Conservation (phyloP, 768 basidiomycete genomes). For the Russula abietina region DNA sequence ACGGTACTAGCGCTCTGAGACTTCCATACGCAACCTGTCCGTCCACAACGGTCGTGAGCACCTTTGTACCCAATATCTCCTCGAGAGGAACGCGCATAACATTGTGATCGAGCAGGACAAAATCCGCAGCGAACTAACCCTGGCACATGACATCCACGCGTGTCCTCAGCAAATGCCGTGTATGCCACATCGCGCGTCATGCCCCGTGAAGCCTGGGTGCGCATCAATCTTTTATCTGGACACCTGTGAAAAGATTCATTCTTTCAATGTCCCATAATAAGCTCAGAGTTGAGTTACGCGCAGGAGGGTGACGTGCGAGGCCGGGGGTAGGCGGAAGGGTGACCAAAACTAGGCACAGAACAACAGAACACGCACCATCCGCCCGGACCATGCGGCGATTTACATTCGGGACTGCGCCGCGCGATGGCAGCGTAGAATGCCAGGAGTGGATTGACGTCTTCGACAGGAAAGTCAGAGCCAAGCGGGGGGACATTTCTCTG, state of each 20-base stretch:
- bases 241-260: slow-evolving; percentile 47
- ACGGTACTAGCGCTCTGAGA: slow-evolving; percentile 16
- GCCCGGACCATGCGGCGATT: slow-evolving; percentile 71
- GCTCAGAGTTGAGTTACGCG: background rate
- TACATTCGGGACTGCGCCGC: slow-evolving; percentile 58
- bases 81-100: slow-evolving; percentile 58
- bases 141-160: slow-evolving; percentile 60
- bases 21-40: slow-evolving; percentile 63
- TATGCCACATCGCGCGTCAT: slow-evolving; percentile 90
- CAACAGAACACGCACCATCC: slow-evolving; percentile 63
- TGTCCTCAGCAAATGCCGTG: slow-evolving; percentile 70
- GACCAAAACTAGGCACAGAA: no score
- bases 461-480: slow-evolving; percentile 93
- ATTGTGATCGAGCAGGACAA: slow-evolving; percentile 74
- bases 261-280: background rate
- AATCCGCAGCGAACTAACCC: slow-evolving; percentile 90
- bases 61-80: slow-evolving; percentile 62
- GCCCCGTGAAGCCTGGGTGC: slow-evolving; percentile 78
- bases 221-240: slow-evolving; percentile 62
- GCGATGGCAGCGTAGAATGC: slow-evolving; percentile 89
- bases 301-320: background rate
- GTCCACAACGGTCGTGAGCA: slow-evolving; percentile 69
- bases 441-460: slow-evolving; percentile 80
- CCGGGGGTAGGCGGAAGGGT: background rate
- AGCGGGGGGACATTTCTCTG: slow-evolving; percentile 56